phyloP scores from a whole-genome alignment of 2,329 filamentous ascomycete species.

The Venturia asperata region DNA sequence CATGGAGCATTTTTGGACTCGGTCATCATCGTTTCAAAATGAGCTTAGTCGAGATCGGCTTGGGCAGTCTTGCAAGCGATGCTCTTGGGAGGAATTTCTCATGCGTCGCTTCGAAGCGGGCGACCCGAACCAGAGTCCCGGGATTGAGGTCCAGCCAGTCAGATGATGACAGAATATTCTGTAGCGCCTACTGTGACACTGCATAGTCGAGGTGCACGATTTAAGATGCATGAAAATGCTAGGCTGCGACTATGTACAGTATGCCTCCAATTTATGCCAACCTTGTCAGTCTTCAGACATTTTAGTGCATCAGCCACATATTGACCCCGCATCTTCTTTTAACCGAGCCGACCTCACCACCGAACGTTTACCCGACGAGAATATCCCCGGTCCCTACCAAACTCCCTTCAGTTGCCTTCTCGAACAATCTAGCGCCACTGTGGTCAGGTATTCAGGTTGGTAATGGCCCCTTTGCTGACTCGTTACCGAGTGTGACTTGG shows the following conservation, averaged over 20 bases:
- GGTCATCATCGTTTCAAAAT: neutral
- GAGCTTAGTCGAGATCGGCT: neutral
- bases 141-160: neutral
- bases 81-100: neutral
- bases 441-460: neutral
- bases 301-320: neutral
- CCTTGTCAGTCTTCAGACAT: neutral
- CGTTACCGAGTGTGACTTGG: neutral
- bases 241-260: neutral
- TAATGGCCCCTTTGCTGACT: neutral
- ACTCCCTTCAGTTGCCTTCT: neutral
- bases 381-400: neutral
- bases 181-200: neutral
- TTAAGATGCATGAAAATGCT: constrained; percentile 2
- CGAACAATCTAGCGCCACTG: neutral
- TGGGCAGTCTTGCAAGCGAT: neutral
- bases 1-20: neutral
- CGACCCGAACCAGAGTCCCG: neutral
- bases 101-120: neutral
- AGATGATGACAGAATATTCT: neutral
- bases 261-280: neutral
- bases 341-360: neutral
- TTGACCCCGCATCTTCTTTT: neutral
- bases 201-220: neutral
- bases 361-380: neutral